A percentile compares a stretch with the other conserved stretches of the same genome.
Conservation (phyloP, 2,329 filamentous ascomycete species). For the Colletotrichum sp. region DNA sequence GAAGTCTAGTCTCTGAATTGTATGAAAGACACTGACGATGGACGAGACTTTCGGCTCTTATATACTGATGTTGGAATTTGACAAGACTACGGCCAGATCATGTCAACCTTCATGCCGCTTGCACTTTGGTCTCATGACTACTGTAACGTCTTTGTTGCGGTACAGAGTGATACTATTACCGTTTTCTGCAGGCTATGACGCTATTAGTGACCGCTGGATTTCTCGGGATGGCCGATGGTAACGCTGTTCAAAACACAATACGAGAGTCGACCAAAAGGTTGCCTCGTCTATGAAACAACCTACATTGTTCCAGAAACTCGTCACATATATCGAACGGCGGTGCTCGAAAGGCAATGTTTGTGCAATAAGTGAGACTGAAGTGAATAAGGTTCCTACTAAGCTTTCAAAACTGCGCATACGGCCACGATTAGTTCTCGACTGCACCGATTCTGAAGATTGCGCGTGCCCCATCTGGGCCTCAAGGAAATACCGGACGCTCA, state of each 20-base stretch:
- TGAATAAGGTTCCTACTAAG: background rate
- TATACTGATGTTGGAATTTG: background rate
- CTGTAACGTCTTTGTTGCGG: background rate
- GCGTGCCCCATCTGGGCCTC: background rate
- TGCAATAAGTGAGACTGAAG: background rate
- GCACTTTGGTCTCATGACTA: background rate
- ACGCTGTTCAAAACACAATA: background rate
- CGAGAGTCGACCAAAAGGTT: fast-evolving
- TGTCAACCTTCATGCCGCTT: background rate
- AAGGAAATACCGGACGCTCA: background rate
- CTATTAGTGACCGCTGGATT: background rate
- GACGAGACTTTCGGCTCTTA: fast-evolving
- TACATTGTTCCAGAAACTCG: background rate
- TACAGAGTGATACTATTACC: background rate
- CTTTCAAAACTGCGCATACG: background rate
- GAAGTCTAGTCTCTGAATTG: background rate
- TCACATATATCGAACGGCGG: fast-evolving
- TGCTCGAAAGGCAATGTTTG: background rate
- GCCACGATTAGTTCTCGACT: background rate
- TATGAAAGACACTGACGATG: background rate
- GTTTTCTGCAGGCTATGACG: background rate
- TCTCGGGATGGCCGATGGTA: background rate
- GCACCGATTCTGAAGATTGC: fast-evolving
- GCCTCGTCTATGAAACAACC: background rate
- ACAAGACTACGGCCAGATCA: background rate